Percentiles rank a stretch among this genome's conserved stretches.
phyloP scores from a whole-genome alignment of 805 yeast species.

The Starmera pachycereana region DNA sequence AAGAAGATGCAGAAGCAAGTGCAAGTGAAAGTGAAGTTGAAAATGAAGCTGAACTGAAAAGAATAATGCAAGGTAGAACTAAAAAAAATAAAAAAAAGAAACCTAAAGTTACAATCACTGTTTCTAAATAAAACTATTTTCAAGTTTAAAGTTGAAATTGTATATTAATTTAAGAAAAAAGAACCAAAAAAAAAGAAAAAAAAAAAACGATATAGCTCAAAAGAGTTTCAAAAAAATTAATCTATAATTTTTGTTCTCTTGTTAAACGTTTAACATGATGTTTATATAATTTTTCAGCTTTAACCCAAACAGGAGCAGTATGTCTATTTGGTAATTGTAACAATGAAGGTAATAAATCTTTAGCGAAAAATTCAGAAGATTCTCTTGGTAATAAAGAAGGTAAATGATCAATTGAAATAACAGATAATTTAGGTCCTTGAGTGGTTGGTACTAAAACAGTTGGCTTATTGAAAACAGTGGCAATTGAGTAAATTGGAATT shows the following conservation, averaged over 20 bases:
- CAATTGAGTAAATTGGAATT: constrained; percentile 82
- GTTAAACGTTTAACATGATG: constrained; percentile 71
- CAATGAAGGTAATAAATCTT: constrained; percentile 82
- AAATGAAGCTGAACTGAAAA: constrained; percentile 56
- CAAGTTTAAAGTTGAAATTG: not conserved
- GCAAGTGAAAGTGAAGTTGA: constrained; percentile 68
- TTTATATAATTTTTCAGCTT: constrained; percentile 75
- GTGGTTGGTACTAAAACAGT: constrained; percentile 76
- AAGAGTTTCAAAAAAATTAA: not conserved
- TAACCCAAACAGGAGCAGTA: constrained; percentile 83
- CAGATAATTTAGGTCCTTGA: constrained; percentile 79
- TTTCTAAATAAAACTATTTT: constrained; percentile 32
- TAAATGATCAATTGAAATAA: constrained; percentile 90
- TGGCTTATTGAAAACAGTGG: constrained; percentile 87
- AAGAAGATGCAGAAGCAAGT: constrained; percentile 32
- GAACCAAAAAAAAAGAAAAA: too few relatives aligned
- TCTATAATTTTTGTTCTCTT: constrained; percentile 34
- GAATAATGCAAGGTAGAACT: constrained; percentile 38
- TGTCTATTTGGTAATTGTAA: constrained; percentile 75
- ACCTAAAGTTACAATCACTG: constrained; percentile 35
- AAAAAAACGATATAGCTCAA: not conserved
- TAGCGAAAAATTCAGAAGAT: constrained; percentile 84
- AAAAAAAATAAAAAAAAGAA: constrained; percentile 28
- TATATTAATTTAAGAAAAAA: not conserved
- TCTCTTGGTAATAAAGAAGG: constrained; percentile 96